Percentiles rank a stretch among this genome's conserved stretches.
These are phyloP conservation scores for Mariannaea sp. DNA, from an alignment of 2,329 filamentous ascomycete species.

Conservation along the genomic window DNA sequence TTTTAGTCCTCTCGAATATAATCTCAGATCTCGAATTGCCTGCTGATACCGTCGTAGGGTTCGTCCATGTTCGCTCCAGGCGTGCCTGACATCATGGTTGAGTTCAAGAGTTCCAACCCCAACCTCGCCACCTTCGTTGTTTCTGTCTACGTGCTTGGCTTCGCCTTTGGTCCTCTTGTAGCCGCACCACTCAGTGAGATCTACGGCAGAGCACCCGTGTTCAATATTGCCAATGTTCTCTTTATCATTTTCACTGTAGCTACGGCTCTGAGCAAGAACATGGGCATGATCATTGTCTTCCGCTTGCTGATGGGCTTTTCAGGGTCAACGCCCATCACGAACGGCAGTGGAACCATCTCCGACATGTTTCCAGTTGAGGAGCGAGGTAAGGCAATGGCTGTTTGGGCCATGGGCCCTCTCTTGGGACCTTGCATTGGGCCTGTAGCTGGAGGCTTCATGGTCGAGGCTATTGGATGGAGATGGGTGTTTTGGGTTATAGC, in stretches of 20 bases:
- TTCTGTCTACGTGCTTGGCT: conserved; percentile 54
- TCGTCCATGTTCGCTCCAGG: conserved; percentile 42
- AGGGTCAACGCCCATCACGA: conserved; percentile 66
- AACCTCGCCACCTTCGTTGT: conserved; percentile 51
- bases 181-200: conserved; percentile 68
- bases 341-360: conserved; percentile 67
- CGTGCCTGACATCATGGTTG: conserved; percentile 53
- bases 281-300: conserved; percentile 65
- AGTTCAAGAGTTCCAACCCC: conserved; percentile 45
- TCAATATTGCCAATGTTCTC: conserved; percentile 51
- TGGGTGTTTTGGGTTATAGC: conserved; percentile 48
- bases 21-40: neutral
- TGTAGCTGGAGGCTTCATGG: conserved; percentile 51
- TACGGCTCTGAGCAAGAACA: conserved; percentile 59
- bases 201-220: conserved; percentile 55
- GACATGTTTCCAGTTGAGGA: conserved; percentile 65
- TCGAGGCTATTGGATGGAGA: conserved; percentile 52
- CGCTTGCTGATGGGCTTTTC: conserved; percentile 66
- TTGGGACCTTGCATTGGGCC: conserved; percentile 60
- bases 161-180: conserved; percentile 63
- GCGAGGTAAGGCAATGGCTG: conserved; percentile 66
- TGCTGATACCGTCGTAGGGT: conserved; percentile 25
- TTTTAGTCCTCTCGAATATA: fast-evolving
- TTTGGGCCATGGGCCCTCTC: conserved; percentile 66
- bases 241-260: conserved; percentile 56